A percentile compares a stretch with the other conserved stretches of the same genome.
Evolutionary conservation across 1,284 basidiomycete species (phyloP).

Genomic region (Moesziomyces sp.): DNA sequence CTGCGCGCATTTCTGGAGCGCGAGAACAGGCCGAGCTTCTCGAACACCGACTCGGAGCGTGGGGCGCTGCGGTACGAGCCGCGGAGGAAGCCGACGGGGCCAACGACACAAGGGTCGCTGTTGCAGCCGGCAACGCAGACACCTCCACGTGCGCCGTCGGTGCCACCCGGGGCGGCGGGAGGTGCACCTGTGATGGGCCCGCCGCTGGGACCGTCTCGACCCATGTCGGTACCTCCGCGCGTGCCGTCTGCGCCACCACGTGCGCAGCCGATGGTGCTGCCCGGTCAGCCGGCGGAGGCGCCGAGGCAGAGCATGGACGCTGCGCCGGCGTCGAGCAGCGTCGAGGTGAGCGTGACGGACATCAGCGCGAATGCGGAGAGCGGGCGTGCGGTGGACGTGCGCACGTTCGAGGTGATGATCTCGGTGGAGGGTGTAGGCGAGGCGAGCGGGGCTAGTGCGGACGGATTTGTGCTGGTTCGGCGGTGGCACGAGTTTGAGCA

Average conservation of each 20-base stretch:
- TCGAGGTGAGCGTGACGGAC: conserved; percentile 51
- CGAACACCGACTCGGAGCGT: conserved; percentile 23
- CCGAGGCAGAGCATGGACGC: conserved; percentile 13
- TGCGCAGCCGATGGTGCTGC: conserved; percentile 24
- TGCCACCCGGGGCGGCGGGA: conserved; percentile 7
- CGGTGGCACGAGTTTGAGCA: conserved; percentile 62
- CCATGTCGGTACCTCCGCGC: conserved; percentile 46
- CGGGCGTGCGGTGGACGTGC: conserved; percentile 44
- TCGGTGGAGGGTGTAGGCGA: conserved; percentile 52
- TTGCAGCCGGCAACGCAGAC: conserved; percentile 30
- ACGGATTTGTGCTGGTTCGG: conserved; percentile 62
- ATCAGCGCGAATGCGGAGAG: conserved; percentile 57
- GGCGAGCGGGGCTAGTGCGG: conserved; percentile 16
- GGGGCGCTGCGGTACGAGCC: conserved; percentile 29
- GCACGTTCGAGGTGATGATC: conserved; percentile 60
- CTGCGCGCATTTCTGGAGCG: conserved; percentile 20
- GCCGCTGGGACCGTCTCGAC: conserved; percentile 31
- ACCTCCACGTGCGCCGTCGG: conserved; percentile 37
- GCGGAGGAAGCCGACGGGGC: conserved; percentile 32
- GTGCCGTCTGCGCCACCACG: conserved; percentile 33
- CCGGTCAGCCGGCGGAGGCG: conserved; percentile 3
- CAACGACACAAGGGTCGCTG: background rate
- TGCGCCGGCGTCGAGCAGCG: background rate
- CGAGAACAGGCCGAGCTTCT: conserved; percentile 31
- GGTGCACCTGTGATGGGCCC: conserved; percentile 32